These are phyloP conservation scores for Salvia splendens DNA, from an alignment of 257 asterid genomes.

Conservation along the genomic window DNA sequence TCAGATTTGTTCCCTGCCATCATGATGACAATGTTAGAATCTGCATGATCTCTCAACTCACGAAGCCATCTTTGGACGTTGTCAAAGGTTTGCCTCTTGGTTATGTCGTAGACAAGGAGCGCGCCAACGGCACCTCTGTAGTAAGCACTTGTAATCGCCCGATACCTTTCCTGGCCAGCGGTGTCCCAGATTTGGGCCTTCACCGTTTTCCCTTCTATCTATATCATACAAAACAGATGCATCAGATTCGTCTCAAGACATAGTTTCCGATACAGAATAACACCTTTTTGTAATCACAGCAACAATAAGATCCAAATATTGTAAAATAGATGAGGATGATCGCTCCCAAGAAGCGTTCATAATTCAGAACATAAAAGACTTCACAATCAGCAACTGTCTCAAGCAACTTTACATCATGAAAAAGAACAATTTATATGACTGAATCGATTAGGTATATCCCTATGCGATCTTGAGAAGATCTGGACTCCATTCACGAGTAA, in stretches of 20 bases:
- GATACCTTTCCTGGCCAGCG: constrained; percentile 87
- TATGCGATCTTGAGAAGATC: not conserved
- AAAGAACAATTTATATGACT: not conserved
- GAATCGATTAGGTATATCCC: not conserved
- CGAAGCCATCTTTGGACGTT: constrained; percentile 82
- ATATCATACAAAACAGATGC: constrained; percentile 13
- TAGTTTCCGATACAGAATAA: not conserved
- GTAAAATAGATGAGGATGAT: constrained; percentile 1
- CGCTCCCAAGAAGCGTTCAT: not conserved
- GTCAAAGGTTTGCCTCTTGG: constrained; percentile 77
- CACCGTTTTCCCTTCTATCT: constrained; percentile 80
- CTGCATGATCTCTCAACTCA: constrained; percentile 80
- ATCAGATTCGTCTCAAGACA: constrained; percentile 16
- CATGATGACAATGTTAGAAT: constrained; percentile 78
- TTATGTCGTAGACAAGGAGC: constrained; percentile 75
- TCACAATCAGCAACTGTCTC: not conserved
- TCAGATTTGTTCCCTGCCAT: constrained; percentile 85
- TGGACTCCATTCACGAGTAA: too few species aligned
- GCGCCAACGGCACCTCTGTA: constrained; percentile 90
- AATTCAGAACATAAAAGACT: not conserved
- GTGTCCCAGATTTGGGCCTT: constrained; percentile 92
- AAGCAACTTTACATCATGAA: constrained; percentile 1
- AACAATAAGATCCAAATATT: not conserved
- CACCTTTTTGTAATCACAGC: not conserved
- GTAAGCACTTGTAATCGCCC: constrained; percentile 83